phyloP scores from a whole-genome alignment of 768 basidiomycete genomes.

The Mrakia hoshinonis region DNA sequence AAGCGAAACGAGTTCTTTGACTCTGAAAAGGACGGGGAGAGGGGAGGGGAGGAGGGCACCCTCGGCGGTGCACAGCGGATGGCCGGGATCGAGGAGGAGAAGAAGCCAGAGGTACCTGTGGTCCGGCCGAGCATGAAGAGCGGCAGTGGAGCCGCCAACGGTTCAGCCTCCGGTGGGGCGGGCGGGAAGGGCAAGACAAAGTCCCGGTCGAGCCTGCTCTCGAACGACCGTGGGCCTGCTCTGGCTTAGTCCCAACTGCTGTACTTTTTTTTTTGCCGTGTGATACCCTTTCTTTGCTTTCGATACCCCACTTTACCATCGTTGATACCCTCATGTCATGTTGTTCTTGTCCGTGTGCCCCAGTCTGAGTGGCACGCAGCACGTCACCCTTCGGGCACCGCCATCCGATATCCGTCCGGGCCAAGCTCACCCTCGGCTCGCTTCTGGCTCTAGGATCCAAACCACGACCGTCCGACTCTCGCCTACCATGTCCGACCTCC shows the following conservation, averaged over 20 bases:
- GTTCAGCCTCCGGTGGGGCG: not conserved
- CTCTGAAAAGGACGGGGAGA: constrained; percentile 60
- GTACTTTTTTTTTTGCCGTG: not conserved
- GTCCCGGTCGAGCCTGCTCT: not conserved
- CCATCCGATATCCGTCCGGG: not conserved
- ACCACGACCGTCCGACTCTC: not conserved
- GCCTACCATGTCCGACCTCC: not conserved
- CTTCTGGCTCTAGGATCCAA: not conserved
- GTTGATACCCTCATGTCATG: not conserved
- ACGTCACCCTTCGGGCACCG: not conserved
- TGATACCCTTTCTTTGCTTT: not conserved
- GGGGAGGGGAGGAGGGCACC: constrained; percentile 31
- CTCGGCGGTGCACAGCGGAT: not conserved
- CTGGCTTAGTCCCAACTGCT: no score
- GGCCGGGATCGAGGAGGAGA: not conserved
- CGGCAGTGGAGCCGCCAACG: not conserved
- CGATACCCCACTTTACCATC: not conserved
- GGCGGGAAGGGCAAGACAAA: not conserved
- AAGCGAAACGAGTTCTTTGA: constrained; percentile 66
- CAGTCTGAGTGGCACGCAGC: no score
- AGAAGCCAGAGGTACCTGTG: not conserved
- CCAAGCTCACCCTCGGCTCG: not conserved
- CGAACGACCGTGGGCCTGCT: not conserved
- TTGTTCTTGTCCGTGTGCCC: not conserved
- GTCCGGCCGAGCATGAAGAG: not conserved